phyloP scores from a whole-genome alignment of 768 basidiomycete genomes.

The Saitozyma sp. region DNA sequence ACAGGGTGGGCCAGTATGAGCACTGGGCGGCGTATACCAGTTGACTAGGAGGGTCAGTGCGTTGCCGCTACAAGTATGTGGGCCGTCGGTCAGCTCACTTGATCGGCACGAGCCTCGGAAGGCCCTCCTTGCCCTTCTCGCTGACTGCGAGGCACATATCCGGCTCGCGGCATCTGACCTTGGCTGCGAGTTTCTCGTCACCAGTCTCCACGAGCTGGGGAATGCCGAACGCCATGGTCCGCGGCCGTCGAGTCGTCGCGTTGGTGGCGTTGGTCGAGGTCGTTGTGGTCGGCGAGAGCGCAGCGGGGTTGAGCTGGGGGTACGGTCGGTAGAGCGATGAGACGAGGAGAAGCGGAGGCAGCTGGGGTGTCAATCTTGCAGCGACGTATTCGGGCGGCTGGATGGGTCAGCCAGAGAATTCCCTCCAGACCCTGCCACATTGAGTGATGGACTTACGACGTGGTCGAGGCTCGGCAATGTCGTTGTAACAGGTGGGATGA shows the following conservation, averaged over 20 bases:
- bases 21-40: conserved; percentile 25
- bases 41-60: conserved; percentile 11
- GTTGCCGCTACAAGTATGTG: background rate
- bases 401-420: conserved; percentile 1
- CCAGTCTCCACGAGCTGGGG: background rate
- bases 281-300: background rate
- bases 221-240: conserved; percentile 13
- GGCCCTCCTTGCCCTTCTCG: conserved; percentile 4
- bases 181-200: conserved; percentile 2
- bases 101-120: conserved; percentile 9
- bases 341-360: conserved; percentile 18
- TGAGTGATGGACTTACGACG: conserved; percentile 13
- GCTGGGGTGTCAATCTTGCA: conserved; percentile 4
- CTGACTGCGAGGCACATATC: conserved; percentile 19
- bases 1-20: conserved; percentile 12
- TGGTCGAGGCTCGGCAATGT: conserved; percentile 4
- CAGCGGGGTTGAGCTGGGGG: background rate
- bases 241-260: background rate
- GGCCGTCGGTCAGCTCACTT: conserved; percentile 5
- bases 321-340: conserved; percentile 14
- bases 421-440: background rate
- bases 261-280: background rate
- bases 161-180: conserved; percentile 15
- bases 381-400: conserved; percentile 19
- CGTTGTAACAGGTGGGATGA: conserved; percentile 12